A percentile compares a stretch with the other conserved stretches of the same genome.
These are phyloP conservation scores for Ustilago curta DNA, from an alignment of 1,284 basidiomycete genomes.

Conservation along the genomic window DNA sequence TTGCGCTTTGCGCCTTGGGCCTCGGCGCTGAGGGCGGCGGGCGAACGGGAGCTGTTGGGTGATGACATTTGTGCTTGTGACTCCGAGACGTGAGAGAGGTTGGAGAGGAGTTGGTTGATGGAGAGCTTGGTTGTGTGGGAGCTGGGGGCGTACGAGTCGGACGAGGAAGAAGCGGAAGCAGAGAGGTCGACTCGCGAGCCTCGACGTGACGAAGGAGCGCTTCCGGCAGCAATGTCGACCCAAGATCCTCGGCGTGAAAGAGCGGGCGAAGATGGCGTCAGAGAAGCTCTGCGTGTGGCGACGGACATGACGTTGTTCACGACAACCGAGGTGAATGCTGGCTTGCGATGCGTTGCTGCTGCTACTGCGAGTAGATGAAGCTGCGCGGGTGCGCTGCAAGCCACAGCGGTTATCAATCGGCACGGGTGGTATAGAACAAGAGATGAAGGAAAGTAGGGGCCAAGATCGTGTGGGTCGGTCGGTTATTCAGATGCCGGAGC, in stretches of 20 bases:
- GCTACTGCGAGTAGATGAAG: slow-evolving; percentile 2
- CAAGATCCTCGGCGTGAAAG: slow-evolving; percentile 40
- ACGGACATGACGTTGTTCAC: slow-evolving; percentile 32
- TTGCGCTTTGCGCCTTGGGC: slow-evolving; percentile 36
- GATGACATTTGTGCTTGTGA: slow-evolving; percentile 24
- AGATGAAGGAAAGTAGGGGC: background rate
- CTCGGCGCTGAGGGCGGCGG: slow-evolving; percentile 9
- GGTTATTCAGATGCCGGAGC: too few species aligned
- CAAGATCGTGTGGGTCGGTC: too few species aligned
- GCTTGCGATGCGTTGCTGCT: background rate
- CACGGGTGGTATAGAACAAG: background rate
- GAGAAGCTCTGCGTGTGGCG: slow-evolving; percentile 36
- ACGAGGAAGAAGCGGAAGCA: slow-evolving; percentile 8
- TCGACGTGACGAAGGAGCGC: slow-evolving; percentile 28
- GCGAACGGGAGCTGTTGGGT: slow-evolving; percentile 20
- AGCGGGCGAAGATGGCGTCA: slow-evolving; percentile 43
- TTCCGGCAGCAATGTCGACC: slow-evolving; percentile 28
- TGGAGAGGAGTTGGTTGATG: slow-evolving; percentile 35
- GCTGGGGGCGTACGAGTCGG: slow-evolving; percentile 11
- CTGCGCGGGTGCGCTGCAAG: slow-evolving; percentile 7
- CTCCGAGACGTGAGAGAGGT: slow-evolving; percentile 27
- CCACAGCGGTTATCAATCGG: slow-evolving; percentile 7
- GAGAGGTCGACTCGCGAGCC: slow-evolving; percentile 38
- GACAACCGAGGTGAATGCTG: background rate
- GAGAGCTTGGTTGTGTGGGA: slow-evolving; percentile 29